Base-by-base conservation (phyloP, 805 yeast species). In the Myxozyma nipponensis region DNA sequence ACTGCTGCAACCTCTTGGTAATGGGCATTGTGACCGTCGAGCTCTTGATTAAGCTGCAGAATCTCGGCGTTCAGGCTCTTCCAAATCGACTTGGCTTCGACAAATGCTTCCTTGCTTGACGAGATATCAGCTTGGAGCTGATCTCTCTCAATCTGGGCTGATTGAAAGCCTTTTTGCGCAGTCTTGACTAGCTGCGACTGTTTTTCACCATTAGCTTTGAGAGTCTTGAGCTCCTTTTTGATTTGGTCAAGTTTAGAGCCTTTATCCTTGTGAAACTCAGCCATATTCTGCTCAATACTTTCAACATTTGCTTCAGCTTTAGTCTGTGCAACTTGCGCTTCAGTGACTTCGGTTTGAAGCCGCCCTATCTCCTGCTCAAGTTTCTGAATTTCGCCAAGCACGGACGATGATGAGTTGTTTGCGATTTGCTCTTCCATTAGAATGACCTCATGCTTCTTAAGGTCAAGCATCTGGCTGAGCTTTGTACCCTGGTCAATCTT, bases 191-290 rank as follows among this genome's bases (percentile, higher is more conserved):
- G 66, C 1, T 59, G 58, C 45, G 78, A 81, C 19, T 70, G 58
- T 2, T 60, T 44, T 1, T 58, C 62, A 0, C 77, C 61, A 41
- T 74, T 67, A 4, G 62, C 55, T 0, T 70, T 62, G 3, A 84
- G 65, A 5, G 62, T 56, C 9, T 63, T 61, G 22, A 84, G 73
- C 53, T 84, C 88, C 3, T 61, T 54, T 56, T 60, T 63, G 32
- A 73, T 58, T 60, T 84, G 79, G 43, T 78, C 79, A 52, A 95
- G 72, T 65, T 91, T 95, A 1, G 83, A 77, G 0, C 90, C 87
- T 59, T 89, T 90, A 65, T 95, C 84, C 39, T 71, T 71, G 52
- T 77, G 79, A 64, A 89, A 91, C 61, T 93, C 98, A 46, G 76
- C 73, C 71, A 89, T 86, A 65, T 93, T 98, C 17, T 71, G 76